Conservation (phyloP, 2,329 filamentous ascomycete genomes). For the Scopulariopsis brevicaulis region DNA sequence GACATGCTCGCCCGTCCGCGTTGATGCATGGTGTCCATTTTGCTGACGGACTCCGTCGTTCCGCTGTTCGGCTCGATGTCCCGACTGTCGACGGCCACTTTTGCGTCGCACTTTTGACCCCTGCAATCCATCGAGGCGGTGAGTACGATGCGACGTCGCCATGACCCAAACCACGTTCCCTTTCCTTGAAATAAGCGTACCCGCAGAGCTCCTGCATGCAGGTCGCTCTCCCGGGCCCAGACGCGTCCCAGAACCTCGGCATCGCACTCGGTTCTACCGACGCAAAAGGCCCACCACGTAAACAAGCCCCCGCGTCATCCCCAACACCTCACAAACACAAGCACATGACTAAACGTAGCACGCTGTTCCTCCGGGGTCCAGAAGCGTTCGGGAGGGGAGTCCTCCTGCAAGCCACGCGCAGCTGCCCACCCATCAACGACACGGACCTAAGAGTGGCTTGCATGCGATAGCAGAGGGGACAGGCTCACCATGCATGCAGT, state of each 20-base stretch:
- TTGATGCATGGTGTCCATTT: not conserved
- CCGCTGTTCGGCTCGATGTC: too few species aligned
- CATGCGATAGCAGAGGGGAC: not conserved
- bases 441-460: not conserved
- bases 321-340: not conserved
- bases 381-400: not conserved
- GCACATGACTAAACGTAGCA: not conserved
- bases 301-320: not conserved
- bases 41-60: too few species aligned
- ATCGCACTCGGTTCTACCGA: not conserved
- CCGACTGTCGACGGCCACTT: too few species aligned
- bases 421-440: not conserved
- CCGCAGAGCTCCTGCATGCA: too few species aligned
- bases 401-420: not conserved
- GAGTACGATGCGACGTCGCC: too few species aligned
- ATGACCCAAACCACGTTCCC: too few species aligned
- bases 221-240: too few species aligned
- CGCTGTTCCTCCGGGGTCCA: not conserved
- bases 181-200: too few species aligned
- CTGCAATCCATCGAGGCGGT: too few species aligned
- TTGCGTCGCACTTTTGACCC: too few species aligned
- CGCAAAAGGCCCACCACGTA: not conserved
- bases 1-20: not conserved
- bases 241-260: too few species aligned
- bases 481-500: not conserved